These are phyloP conservation scores for Metschnikowia noctiluminum DNA, from an alignment of 805 yeast genomes.

Conservation along the genomic window DNA sequence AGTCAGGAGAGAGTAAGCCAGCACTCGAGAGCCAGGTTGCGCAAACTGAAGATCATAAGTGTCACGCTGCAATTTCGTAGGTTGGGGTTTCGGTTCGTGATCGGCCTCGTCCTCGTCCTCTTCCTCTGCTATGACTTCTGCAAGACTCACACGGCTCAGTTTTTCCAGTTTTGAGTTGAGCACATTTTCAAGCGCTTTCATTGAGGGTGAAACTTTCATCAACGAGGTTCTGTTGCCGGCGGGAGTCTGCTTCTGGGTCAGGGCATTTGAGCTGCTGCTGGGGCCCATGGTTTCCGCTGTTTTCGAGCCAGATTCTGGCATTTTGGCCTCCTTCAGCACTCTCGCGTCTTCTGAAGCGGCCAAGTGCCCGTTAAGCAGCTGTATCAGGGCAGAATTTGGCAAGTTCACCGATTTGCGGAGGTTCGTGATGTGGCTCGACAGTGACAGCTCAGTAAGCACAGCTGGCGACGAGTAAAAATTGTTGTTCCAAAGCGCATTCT, in stretches of 20 bases:
- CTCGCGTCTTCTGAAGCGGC: neutral
- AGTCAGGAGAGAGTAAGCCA: constrained; percentile 22
- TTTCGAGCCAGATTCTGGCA: neutral
- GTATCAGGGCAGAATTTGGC: constrained; percentile 25
- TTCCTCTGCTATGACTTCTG: constrained; percentile 14
- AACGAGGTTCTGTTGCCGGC: constrained; percentile 20
- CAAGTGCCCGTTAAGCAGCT: constrained; percentile 22
- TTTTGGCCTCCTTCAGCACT: neutral
- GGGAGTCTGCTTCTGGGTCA: neutral
- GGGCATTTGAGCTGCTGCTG: neutral
- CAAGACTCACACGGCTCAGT: constrained; percentile 5
- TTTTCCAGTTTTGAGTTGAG: constrained; percentile 20
- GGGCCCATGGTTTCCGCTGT: neutral
- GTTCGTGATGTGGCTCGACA: constrained; percentile 23
- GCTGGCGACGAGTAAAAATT: constrained; percentile 31
- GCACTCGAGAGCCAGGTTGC: constrained; percentile 5
- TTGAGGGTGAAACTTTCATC: constrained; percentile 40
- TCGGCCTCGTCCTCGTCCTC: constrained; percentile 5
- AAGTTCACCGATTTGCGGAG: constrained; percentile 27
- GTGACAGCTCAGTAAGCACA: constrained; percentile 18
- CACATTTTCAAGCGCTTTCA: constrained; percentile 38
- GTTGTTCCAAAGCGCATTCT: constrained; percentile 32
- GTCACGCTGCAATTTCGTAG: neutral
- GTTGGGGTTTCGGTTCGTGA: too few relatives aligned
- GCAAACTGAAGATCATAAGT: neutral